Conservation (phyloP, 129 eudicot genomes). For the Logfia minima region DNA sequence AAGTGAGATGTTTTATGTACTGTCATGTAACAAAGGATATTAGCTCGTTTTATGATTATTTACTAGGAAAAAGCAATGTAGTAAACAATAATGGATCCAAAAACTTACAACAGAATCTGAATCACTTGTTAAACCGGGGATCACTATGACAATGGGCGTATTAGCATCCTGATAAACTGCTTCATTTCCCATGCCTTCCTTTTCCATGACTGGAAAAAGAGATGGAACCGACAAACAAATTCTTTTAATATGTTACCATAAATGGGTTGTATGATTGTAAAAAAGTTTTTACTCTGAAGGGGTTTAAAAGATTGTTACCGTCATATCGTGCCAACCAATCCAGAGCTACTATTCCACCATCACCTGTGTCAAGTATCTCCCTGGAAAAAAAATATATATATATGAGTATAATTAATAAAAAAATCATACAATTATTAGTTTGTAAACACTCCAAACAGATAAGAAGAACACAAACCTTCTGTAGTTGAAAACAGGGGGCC, state of each 20-base stretch:
- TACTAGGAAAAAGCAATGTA: background rate
- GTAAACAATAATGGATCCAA: background rate
- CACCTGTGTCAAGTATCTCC: constrained; percentile 56
- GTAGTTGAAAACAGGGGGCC: constrained; percentile 62
- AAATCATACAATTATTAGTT: background rate
- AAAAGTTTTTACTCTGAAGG: background rate
- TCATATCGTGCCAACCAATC: constrained; percentile 66
- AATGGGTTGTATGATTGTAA: background rate
- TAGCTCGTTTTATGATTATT: background rate
- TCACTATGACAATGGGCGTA: constrained; percentile 65
- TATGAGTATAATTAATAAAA: background rate
- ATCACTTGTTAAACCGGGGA: constrained; percentile 90
- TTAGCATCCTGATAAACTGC: constrained; percentile 48
- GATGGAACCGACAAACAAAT: background rate
- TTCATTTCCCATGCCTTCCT: constrained; percentile 29
- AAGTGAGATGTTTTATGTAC: constrained; percentile 77
- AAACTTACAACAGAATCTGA: constrained; percentile 70
- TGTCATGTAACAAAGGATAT: constrained; percentile 26
- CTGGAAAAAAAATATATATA: constrained; percentile 32
- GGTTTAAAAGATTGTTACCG: constrained; percentile 39
- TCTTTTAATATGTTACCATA: background rate
- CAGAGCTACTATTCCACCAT: constrained; percentile 93
- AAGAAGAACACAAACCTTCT: constrained; percentile 47
- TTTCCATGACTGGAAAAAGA: constrained; percentile 39
- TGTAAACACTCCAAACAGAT: too few relatives aligned